phyloP scores from a whole-genome alignment of 208 protist genomes.

The Leishmania braziliensis region DNA sequence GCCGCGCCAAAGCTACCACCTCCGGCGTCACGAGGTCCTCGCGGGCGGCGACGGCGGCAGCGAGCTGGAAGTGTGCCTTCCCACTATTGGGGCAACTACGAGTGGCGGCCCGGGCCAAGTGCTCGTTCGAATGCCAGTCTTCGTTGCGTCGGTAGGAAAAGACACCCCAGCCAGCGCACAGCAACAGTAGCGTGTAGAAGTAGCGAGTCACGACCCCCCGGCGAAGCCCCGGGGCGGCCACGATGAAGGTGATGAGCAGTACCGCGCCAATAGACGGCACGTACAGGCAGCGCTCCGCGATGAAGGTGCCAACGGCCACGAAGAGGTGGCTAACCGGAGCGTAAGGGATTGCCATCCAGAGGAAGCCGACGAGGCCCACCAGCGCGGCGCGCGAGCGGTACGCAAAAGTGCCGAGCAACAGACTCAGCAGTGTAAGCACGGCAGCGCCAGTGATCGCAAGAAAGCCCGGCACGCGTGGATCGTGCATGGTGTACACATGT shows the following conservation, averaged over 20 bases:
- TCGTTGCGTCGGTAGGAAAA: conserved; percentile 41
- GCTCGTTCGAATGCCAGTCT: conserved; percentile 49
- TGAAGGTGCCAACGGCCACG: conserved; percentile 78
- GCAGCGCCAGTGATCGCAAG: conserved; percentile 17
- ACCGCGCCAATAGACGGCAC: conserved; percentile 47
- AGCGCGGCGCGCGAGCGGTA: conserved; percentile 14
- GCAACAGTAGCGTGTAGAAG: conserved; percentile 21
- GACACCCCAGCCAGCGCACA: conserved; percentile 39
- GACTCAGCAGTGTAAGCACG: not conserved
- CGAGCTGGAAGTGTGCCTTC: conserved; percentile 46
- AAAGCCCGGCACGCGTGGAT: conserved; percentile 45
- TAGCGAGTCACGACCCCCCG: conserved; percentile 4
- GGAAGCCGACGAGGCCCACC: conserved; percentile 26
- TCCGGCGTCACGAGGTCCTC: conserved; percentile 27
- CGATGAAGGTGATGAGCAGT: conserved; percentile 29
- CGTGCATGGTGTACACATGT: conserved; percentile 36
- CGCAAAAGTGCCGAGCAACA: conserved; percentile 25
- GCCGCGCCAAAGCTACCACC: conserved; percentile 27
- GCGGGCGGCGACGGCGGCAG: conserved; percentile 19
- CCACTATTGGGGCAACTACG: conserved; percentile 58
- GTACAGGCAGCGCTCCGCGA: conserved; percentile 90
- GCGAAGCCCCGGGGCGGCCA: conserved; percentile 19
- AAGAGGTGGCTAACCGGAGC: conserved; percentile 84
- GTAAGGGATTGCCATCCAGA: conserved; percentile 84
- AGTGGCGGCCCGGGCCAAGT: conserved; percentile 44